A percentile compares a stretch with the other conserved stretches of the same genome.
These are phyloP conservation scores for Magnaporthiopsis incrustans DNA, from an alignment of 2,329 filamentous ascomycete genomes.

Conservation along the genomic window DNA sequence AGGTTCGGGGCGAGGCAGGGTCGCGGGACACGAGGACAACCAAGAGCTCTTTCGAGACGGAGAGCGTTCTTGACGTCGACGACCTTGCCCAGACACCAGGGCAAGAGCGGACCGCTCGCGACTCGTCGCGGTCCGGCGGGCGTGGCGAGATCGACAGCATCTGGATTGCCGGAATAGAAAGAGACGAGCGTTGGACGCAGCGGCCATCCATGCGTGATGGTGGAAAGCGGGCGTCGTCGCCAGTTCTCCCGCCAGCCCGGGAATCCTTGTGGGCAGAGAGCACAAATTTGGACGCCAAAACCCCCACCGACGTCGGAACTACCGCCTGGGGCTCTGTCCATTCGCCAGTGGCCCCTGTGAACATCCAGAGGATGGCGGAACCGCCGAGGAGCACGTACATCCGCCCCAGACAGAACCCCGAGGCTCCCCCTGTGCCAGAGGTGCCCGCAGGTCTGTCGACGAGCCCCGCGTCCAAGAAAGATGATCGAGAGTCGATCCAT, in stretches of 20 bases:
- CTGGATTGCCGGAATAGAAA: conserved; percentile 29
- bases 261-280: conserved; percentile 25
- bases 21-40: conserved; percentile 28
- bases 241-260: conserved; percentile 34
- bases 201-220: conserved; percentile 17
- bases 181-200: conserved; percentile 11
- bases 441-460: not conserved
- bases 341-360: conserved; percentile 37
- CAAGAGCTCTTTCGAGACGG: conserved; percentile 28
- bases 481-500: conserved; percentile 29
- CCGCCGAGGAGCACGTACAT: not conserved
- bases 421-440: not conserved
- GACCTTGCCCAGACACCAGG: conserved; percentile 13
- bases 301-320: conserved; percentile 27
- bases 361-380: conserved; percentile 23
- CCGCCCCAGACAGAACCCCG: not conserved
- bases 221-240: conserved; percentile 40
- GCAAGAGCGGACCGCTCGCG: not conserved
- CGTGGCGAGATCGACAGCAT: conserved; percentile 18
- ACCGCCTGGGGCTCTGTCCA: conserved; percentile 44
- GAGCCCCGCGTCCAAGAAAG: conserved; percentile 17
- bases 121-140: not conserved
- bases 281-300: conserved; percentile 24
- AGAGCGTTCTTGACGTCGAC: conserved; percentile 31
- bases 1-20: conserved; percentile 10